phyloP scores from a whole-genome alignment of 768 basidiomycete species.

The Pisolithus albus region DNA sequence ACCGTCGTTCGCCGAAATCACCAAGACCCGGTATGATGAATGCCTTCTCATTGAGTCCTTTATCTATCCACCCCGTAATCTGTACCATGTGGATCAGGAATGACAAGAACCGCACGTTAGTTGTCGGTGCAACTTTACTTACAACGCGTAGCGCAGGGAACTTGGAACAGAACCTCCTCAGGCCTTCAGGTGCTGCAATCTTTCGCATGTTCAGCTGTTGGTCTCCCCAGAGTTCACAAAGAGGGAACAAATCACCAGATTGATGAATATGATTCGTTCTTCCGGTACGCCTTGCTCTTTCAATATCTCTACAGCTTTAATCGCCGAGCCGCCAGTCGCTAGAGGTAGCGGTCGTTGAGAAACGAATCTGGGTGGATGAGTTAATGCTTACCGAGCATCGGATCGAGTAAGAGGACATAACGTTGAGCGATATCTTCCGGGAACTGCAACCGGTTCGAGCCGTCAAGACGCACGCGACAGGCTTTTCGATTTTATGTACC shows the following conservation, averaged over 20 bases:
- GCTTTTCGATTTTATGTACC: slow-evolving; percentile 30
- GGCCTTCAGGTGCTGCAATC: slow-evolving; percentile 90
- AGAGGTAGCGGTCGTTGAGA: background rate
- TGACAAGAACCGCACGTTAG: background rate
- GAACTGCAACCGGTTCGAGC: slow-evolving; percentile 43
- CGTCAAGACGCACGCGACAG: background rate
- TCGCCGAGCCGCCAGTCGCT: slow-evolving; percentile 96
- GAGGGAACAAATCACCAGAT: slow-evolving; percentile 49
- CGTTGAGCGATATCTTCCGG: slow-evolving; percentile 88
- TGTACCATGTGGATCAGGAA: slow-evolving; percentile 21
- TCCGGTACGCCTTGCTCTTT: slow-evolving; percentile 89
- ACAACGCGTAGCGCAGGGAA: slow-evolving; percentile 78
- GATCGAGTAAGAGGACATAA: slow-evolving; percentile 92
- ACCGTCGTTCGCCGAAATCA: slow-evolving; percentile 94
- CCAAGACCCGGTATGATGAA: slow-evolving; percentile 94
- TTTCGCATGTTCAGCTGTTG: slow-evolving; percentile 21
- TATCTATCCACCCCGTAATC: slow-evolving; percentile 95
- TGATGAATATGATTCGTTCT: slow-evolving; percentile 92
- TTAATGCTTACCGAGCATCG: slow-evolving; percentile 77
- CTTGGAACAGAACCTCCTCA: slow-evolving; percentile 66
- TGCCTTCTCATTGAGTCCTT: slow-evolving; percentile 84
- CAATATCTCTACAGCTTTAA: slow-evolving; percentile 94
- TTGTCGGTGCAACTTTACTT: slow-evolving; percentile 23
- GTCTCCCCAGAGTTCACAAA: background rate
- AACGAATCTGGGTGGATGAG: background rate